Percentiles rank a stretch among this genome's conserved stretches.
Evolutionary conservation across 495 filamentous ascomycete species (phyloP).

Genomic region (Podospora pseudopauciseta): DNA sequence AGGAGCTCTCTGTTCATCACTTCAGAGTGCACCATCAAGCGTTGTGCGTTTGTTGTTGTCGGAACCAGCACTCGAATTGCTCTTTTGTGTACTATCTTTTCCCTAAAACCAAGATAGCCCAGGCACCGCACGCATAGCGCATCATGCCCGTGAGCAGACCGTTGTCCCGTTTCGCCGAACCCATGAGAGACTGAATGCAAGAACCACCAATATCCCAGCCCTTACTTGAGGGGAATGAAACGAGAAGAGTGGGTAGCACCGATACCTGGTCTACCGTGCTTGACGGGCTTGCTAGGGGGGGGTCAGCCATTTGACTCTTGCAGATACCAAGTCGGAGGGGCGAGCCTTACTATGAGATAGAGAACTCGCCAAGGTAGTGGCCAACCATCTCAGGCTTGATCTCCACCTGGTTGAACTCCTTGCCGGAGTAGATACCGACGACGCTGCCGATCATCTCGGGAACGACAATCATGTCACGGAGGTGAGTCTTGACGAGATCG

Average conservation of each 20-base stretch:
- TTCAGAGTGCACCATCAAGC: neutral
- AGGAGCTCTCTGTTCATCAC: neutral
- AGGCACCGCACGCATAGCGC: conserved; percentile 26
- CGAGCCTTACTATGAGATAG: conserved; percentile 90
- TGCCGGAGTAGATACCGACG: conserved; percentile 98
- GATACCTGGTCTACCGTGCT: conserved; percentile 99
- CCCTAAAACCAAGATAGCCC: conserved; percentile 27
- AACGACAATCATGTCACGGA: conserved; percentile 99
- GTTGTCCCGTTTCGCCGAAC: conserved; percentile 40
- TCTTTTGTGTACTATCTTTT: conserved; percentile 31
- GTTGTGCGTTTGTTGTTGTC: neutral
- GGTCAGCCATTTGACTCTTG: conserved; percentile 31
- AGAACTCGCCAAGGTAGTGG: conserved; percentile 98
- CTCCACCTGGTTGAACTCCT: conserved; percentile 99
- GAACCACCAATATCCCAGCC: conserved; percentile 38
- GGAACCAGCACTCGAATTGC: conserved; percentile 29
- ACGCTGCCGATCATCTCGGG: conserved; percentile 99
- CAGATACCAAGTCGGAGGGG: neutral
- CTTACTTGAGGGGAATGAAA: conserved; percentile 99
- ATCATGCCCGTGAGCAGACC: conserved; percentile 35
- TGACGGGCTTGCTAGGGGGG: conserved; percentile 87
- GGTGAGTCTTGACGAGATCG: conserved; percentile 97
- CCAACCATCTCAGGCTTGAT: conserved; percentile 99
- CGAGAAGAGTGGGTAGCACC: conserved; percentile 99
- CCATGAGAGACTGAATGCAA: conserved; percentile 43